Conservation (phyloP, 1,139 yeast genomes). For the Blastobotrys niveus region DNA sequence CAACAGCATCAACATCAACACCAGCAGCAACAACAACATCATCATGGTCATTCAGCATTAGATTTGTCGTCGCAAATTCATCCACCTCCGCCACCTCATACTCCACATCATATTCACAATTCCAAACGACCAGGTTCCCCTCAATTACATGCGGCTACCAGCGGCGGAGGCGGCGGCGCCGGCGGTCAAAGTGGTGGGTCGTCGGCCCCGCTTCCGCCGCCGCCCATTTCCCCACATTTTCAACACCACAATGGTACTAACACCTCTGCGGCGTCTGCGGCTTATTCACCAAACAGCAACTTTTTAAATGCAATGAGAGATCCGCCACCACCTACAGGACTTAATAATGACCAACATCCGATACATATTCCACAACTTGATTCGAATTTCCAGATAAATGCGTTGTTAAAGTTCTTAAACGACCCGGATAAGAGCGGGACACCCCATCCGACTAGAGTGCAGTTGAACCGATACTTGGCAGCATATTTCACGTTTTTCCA, state of each 20-base stretch:
- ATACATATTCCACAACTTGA: slow-evolving; percentile 25
- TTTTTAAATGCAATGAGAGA: not conserved
- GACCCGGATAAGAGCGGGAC: slow-evolving; percentile 17
- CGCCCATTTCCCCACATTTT: slow-evolving; percentile 10
- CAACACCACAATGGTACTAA: not conserved
- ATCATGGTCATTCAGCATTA: not conserved
- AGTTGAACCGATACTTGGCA: slow-evolving; percentile 31
- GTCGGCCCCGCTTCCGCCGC: not conserved
- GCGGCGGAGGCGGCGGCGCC: not conserved
- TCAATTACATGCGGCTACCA: not conserved
- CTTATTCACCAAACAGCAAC: not conserved
- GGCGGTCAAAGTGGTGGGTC: not conserved
- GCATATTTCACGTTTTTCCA: slow-evolving; percentile 35
- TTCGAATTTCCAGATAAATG: slow-evolving; percentile 19
- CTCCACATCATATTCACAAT: no score
- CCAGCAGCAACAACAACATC: not conserved
- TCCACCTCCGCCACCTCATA: slow-evolving; percentile 2
- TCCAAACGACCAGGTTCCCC: not conserved
- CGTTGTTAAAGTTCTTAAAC: slow-evolving; percentile 20
- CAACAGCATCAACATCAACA: slow-evolving; percentile 1
- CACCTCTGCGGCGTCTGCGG: not conserved
- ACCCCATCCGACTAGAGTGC: slow-evolving; percentile 26
- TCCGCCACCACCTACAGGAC: slow-evolving; percentile 1
- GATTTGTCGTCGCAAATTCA: slow-evolving; percentile 5
- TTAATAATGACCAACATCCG: slow-evolving; percentile 4